Base-by-base conservation (phyloP, 805 yeast genomes). In the Lipomyces kockii region DNA sequence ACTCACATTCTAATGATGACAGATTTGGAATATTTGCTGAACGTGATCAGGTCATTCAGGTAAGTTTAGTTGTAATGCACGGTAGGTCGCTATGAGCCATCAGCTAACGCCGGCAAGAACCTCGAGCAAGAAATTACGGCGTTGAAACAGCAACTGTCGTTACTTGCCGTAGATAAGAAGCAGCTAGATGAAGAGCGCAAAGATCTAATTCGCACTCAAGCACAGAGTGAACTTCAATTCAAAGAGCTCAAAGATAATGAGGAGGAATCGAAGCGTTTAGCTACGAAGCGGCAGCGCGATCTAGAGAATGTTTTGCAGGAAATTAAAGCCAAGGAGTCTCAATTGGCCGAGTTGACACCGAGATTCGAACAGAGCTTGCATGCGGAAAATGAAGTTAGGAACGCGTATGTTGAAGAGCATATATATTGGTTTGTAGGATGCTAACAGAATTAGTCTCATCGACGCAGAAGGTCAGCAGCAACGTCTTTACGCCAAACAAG, bases 401-500 rank as follows among this genome's bases (percentile, higher is more conserved):
- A 60, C 58, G 51, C 56, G 20, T 29, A 43, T 49, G 57, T 29
- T 67, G 67, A 25, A 27, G 20, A 11, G 17, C 53, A 27, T 6
- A 17, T 29, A 1, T n/a, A 12, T 43, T 43, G 22, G 49, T 8
- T 14, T 29, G 35, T 58, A 58, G 5, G 25, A 0, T 14, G 14
- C 35, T 46, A 17, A 34, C 51, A 49, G 25, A 22, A 17, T 9
- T 37, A 57, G 52, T 7, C 66, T 74, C 25, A 27, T 22, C 0
- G 67, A 70, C 8, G 67, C 75, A 3, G 69, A 68, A 32, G 67
- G 51, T 8, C 22, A 59, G 22, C 64, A 61, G 55, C 78, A 82
- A 14, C 67, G 65, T n/a, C 76, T 93, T 3, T 84, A 89, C 60
- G 81, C 89, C 7, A 93, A 92, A 74, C 90, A 87, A 72, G 91